These are phyloP conservation scores for grape (Vitis vinifera) DNA, from an alignment of 164 flowering plant species.

Conservation along the genomic window DNA sequence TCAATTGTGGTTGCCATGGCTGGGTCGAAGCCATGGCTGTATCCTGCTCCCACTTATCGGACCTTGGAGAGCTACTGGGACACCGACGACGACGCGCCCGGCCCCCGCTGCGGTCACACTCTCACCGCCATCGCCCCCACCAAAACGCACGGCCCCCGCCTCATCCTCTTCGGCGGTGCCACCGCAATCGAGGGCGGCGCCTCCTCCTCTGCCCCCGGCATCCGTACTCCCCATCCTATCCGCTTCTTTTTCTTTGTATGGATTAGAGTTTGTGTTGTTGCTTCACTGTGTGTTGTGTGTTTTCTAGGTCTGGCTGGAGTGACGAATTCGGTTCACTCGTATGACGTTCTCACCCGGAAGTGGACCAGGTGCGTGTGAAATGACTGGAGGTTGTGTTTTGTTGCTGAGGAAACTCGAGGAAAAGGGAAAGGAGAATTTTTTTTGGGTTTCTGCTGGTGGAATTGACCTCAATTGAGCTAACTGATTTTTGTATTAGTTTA, in stretches of 20 bases:
- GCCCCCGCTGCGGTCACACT: slow-evolving; percentile 89
- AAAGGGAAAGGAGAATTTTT: not conserved
- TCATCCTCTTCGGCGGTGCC: slow-evolving; percentile 95
- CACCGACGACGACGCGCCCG: slow-evolving; percentile 90
- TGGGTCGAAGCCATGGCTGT: slow-evolving; percentile 71
- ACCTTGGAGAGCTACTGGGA: slow-evolving; percentile 75
- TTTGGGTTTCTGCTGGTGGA: not conserved
- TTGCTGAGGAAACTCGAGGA: too few relatives aligned
- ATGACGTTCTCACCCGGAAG: slow-evolving; percentile 82
- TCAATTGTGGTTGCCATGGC: slow-evolving; percentile 20
- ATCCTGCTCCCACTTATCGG: slow-evolving; percentile 84
- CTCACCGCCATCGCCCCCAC: slow-evolving; percentile 92
- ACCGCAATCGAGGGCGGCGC: slow-evolving; percentile 93
- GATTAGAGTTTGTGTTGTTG: not conserved
- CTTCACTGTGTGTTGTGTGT: not conserved
- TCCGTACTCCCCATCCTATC: slow-evolving; percentile 37
- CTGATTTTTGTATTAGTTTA: too few relatives aligned
- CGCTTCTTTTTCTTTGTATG: not conserved
- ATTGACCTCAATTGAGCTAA: too few relatives aligned
- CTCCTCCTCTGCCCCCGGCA: slow-evolving; percentile 69
- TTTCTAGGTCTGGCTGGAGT: slow-evolving; percentile 28
- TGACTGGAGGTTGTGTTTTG: not conserved
- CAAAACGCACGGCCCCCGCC: slow-evolving; percentile 83
- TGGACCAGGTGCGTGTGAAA: slow-evolving; percentile 63
- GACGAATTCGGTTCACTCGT: slow-evolving; percentile 87